Evolutionary conservation across 371 early-diverging fungal species (phyloP).

Genomic region (Syncephalastrum racemosum): DNA sequence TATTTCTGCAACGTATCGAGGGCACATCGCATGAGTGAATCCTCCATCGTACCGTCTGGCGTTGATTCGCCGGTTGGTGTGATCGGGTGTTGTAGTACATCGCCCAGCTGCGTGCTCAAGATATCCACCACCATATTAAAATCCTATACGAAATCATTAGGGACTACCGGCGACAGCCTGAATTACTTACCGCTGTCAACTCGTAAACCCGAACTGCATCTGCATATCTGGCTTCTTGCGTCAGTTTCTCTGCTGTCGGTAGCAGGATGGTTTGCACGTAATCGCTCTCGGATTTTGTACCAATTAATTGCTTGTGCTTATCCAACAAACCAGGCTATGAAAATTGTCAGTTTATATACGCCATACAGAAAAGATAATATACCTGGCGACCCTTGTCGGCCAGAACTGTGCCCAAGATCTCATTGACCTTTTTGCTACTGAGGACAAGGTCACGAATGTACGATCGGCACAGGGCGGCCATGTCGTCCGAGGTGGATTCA

Average conservation of each 20-base stretch:
- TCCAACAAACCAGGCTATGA: slow-evolving; percentile 62
- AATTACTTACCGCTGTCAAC: slow-evolving; percentile 50
- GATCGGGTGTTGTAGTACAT: slow-evolving; percentile 15
- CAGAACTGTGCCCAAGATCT: slow-evolving; percentile 53
- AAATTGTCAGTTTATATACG: slow-evolving; percentile 5
- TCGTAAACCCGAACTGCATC: slow-evolving; percentile 80
- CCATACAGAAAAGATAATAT: neutral
- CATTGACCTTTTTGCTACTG: slow-evolving; percentile 54
- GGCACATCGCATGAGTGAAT: slow-evolving; percentile 13
- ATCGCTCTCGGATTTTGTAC: slow-evolving; percentile 53
- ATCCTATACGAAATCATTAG: slow-evolving; percentile 28
- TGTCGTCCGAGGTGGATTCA: slow-evolving; percentile 30
- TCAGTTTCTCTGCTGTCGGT: slow-evolving; percentile 70
- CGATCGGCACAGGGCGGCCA: slow-evolving; percentile 37
- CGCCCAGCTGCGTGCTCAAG: slow-evolving; percentile 73
- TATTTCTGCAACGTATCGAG: slow-evolving; percentile 14
- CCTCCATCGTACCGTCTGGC: slow-evolving; percentile 10
- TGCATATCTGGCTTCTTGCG: slow-evolving; percentile 61
- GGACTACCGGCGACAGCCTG: neutral
- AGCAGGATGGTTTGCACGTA: slow-evolving; percentile 60
- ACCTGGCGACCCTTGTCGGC: slow-evolving; percentile 37
- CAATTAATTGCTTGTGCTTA: slow-evolving; percentile 58
- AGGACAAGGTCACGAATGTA: slow-evolving; percentile 47
- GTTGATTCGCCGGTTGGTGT: neutral
- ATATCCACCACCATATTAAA: slow-evolving; percentile 76